Percentiles rank a stretch among this genome's conserved stretches.
Evolutionary conservation across 805 yeast species (phyloP).

Genomic region (Saccharomycopsis javanensis): DNA sequence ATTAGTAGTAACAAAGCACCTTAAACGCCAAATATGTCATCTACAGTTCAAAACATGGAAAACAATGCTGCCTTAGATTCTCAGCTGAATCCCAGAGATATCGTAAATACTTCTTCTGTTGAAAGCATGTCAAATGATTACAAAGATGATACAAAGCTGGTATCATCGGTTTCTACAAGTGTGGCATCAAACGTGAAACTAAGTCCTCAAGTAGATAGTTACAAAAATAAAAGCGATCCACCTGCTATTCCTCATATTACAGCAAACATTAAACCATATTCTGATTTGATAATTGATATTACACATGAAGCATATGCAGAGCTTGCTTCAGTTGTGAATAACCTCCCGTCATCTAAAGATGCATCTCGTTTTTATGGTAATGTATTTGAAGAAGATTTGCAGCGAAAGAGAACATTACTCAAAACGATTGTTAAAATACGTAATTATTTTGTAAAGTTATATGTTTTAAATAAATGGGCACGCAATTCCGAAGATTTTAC

Average conservation of each 20-base stretch:
- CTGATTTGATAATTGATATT: constrained; percentile 11
- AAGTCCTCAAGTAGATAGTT: background rate
- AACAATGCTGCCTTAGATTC: background rate
- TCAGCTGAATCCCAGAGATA: background rate
- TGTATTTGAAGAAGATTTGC: constrained; percentile 17
- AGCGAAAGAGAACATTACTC: constrained; percentile 51
- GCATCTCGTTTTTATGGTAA: constrained; percentile 15
- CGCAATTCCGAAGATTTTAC: constrained; percentile 64
- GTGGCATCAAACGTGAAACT: background rate
- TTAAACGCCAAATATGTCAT: background rate
- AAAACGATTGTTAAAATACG: constrained; percentile 62
- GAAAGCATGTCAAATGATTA: background rate
- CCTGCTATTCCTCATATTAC: constrained; percentile 15
- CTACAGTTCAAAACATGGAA: background rate
- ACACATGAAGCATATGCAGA: constrained; percentile 12
- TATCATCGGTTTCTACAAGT: background rate
- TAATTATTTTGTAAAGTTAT: constrained; percentile 74
- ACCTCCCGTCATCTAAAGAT: constrained; percentile 13
- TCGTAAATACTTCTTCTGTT: background rate
- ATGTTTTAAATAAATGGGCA: constrained; percentile 82
- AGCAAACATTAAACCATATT: constrained; percentile 15
- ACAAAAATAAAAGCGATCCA: background rate
- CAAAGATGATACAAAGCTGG: background rate
- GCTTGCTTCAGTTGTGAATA: constrained; percentile 10
- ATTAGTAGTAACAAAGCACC: background rate